A percentile compares a stretch with the other conserved stretches of the same genome.
These are phyloP conservation scores for Fusarium sp. DNA, from an alignment of 2,329 filamentous ascomycete genomes.

Conservation along the genomic window DNA sequence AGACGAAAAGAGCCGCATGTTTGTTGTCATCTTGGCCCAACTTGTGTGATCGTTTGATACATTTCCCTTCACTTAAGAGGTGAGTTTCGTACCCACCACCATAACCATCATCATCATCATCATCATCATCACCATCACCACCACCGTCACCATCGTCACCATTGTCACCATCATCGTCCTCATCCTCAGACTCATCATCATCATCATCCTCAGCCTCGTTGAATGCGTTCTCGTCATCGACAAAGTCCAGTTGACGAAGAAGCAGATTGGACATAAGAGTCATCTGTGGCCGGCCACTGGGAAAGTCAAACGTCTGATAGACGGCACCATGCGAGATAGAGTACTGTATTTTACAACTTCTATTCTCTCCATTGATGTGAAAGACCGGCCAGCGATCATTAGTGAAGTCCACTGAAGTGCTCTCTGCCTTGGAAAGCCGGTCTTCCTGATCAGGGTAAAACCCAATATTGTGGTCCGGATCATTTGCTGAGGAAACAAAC, in stretches of 20 bases:
- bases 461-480: not conserved
- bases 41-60: not conserved
- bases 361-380: accelerated
- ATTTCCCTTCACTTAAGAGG: accelerated
- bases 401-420: accelerated
- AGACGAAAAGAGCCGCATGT: not conserved
- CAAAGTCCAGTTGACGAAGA: not conserved
- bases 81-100: not conserved
- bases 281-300: not conserved
- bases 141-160: no score
- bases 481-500: not conserved
- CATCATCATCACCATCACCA: no score
- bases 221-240: not conserved
- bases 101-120: no score
- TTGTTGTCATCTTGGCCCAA: accelerated
- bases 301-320: not conserved
- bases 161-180: no score
- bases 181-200: no score
- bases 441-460: not conserved
- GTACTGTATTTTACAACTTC: accelerated
- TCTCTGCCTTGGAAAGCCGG: accelerated
- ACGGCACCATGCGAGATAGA: not conserved
- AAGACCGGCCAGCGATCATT: not conserved
- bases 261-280: accelerated
- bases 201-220: not conserved